Conservation (phyloP, 768 basidiomycete genomes). For the Russula lepida region DNA sequence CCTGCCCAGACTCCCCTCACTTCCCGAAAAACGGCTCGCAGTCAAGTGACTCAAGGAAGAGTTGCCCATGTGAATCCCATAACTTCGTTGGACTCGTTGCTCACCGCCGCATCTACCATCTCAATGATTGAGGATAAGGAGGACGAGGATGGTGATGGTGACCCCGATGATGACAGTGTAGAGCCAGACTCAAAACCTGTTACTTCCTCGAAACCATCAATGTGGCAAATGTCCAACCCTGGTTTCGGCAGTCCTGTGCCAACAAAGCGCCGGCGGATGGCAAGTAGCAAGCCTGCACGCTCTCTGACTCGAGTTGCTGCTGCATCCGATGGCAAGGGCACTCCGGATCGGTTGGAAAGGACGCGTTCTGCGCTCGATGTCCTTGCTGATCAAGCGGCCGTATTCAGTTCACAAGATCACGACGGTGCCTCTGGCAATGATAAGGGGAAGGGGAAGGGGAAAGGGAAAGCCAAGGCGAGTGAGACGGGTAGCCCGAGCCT, state of each 20-base stretch:
- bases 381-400: slow-evolving; percentile 62
- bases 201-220: slow-evolving; percentile 11
- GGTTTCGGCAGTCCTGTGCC: slow-evolving; percentile 32
- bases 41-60: slow-evolving; percentile 24
- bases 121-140: slow-evolving; percentile 41
- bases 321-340: neutral
- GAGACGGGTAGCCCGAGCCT: neutral
- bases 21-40: slow-evolving; percentile 7
- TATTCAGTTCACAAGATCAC: slow-evolving; percentile 32
- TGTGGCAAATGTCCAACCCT: slow-evolving; percentile 26
- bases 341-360: slow-evolving; percentile 5
- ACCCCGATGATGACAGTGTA: slow-evolving; percentile 7
- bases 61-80: slow-evolving; percentile 27
- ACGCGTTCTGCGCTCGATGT: slow-evolving; percentile 48
- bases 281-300: slow-evolving; percentile 1
- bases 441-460: slow-evolving; percentile 18
- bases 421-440: slow-evolving; percentile 13
- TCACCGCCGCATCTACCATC: slow-evolving; percentile 45
- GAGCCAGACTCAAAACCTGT: slow-evolving; percentile 19
- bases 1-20: slow-evolving; percentile 19
- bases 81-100: slow-evolving; percentile 49
- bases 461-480: slow-evolving; percentile 11
- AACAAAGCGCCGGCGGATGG: slow-evolving; percentile 31
- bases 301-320: neutral
- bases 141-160: slow-evolving; percentile 27